These are phyloP conservation scores for rapeseed (Brassica napus) DNA, from an alignment of 345 rosid species.

Conservation along the genomic window DNA sequence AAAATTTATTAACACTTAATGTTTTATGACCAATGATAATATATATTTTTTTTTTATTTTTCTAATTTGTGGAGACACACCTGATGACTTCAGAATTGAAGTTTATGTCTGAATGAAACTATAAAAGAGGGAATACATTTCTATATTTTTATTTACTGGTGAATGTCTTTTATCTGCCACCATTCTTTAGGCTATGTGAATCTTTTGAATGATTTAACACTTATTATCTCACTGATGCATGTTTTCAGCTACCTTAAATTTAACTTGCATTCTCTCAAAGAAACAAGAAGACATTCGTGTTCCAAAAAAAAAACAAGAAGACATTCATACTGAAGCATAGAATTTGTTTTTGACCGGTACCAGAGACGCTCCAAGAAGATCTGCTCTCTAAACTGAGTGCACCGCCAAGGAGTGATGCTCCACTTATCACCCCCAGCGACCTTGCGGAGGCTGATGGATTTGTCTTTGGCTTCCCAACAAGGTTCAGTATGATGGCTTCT, in stretches of 20 bases:
- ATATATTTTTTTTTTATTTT: no score
- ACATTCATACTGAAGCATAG: no score
- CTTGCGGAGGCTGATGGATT: slow-evolving; percentile 85
- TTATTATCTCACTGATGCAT: neutral
- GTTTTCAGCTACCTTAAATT: no score
- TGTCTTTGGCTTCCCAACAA: neutral
- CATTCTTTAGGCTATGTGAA: neutral
- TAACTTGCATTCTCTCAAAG: no score
- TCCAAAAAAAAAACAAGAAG: no score
- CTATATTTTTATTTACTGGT: neutral
- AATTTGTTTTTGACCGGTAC: slow-evolving; percentile 48
- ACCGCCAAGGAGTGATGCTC: slow-evolving; percentile 66
- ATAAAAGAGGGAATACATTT: neutral
- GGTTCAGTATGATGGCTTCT: slow-evolving; percentile 36
- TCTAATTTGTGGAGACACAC: no score
- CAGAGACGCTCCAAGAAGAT: slow-evolving; percentile 82
- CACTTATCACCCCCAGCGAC: slow-evolving; percentile 50
- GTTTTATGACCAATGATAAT: no score
- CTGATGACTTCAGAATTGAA: no score
- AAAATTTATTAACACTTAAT: no score
- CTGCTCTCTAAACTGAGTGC: slow-evolving; percentile 86
- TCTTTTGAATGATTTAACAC: neutral
- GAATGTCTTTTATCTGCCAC: neutral
- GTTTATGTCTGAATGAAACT: neutral
- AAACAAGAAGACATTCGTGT: no score